Conservation (phyloP, 2,329 filamentous ascomycete genomes). For the Xenosphaeropsis pyriputrescens region DNA sequence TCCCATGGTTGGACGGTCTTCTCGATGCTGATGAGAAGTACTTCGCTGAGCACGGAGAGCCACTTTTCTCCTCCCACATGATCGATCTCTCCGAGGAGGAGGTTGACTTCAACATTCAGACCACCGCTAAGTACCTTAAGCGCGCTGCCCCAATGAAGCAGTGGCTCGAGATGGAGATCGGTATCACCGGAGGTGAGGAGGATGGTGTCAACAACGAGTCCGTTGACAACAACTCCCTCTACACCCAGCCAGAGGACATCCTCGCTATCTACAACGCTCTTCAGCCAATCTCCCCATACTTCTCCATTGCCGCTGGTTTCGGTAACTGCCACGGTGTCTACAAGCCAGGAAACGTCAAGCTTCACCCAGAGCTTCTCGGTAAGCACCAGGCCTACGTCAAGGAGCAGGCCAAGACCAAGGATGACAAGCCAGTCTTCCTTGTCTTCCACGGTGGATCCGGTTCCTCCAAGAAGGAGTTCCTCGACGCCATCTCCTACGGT, state of each 20-base stretch:
- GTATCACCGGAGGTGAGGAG: constrained; percentile 94
- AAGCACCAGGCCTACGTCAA: constrained; percentile 94
- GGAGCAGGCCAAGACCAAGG: constrained; percentile 55
- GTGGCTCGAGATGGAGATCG: constrained; percentile 98
- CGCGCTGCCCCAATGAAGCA: constrained; percentile 93
- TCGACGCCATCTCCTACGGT: constrained; percentile 76
- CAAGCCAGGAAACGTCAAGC: constrained; percentile 93
- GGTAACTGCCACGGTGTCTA: constrained; percentile 99
- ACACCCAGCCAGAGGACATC: constrained; percentile 97
- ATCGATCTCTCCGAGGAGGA: constrained; percentile 91
- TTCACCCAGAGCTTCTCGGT: constrained; percentile 86
- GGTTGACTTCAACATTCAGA: constrained; percentile 81
- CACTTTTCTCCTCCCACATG: constrained; percentile 96
- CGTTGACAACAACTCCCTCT: constrained; percentile 91
- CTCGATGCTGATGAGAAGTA: constrained; percentile 85
- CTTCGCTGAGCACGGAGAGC: constrained; percentile 87
- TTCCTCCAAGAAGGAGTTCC: constrained; percentile 80
- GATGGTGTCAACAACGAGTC: constrained; percentile 98
- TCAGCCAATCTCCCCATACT: constrained; percentile 78
- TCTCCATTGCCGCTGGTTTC: constrained; percentile 96
- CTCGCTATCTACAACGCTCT: constrained; percentile 82
- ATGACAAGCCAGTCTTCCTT: constrained; percentile 92
- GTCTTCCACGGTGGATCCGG: constrained; percentile 99
- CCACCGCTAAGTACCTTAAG: constrained; percentile 86
- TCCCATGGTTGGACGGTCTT: constrained; percentile 95